A percentile compares a stretch with the other conserved stretches of the same genome.
Evolutionary conservation across 2,329 filamentous ascomycete genomes (phyloP).

Genomic region (Myriangium duriaei): DNA sequence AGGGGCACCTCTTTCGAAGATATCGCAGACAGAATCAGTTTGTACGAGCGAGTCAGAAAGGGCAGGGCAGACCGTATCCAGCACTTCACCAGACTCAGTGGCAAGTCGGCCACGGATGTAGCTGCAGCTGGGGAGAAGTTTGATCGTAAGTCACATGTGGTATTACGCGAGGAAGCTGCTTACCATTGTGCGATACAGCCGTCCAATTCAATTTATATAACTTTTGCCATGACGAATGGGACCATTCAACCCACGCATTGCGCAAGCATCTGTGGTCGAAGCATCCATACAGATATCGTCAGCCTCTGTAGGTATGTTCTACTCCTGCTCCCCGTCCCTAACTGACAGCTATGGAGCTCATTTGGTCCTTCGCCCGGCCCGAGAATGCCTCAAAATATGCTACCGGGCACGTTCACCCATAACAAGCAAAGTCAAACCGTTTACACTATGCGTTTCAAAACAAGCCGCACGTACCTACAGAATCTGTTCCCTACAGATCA

Average conservation of each 20-base stretch:
- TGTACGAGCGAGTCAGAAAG: conserved; percentile 46
- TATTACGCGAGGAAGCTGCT: too few species aligned
- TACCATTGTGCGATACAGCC: too few species aligned
- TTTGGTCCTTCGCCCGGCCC: conserved; percentile 31
- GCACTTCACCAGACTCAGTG: conserved; percentile 29
- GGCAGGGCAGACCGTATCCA: conserved; percentile 47
- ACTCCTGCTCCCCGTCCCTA: too few species aligned
- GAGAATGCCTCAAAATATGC: conserved; percentile 18
- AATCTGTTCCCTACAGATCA: conserved; percentile 27
- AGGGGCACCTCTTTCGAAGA: conserved; percentile 31
- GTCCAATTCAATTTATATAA: conserved; percentile 15
- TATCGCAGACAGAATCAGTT: conserved; percentile 41
- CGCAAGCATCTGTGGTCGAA: conserved; percentile 38
- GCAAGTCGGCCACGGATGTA: neutral
- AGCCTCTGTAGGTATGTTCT: too few species aligned
- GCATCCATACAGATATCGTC: conserved; percentile 27
- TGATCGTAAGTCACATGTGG: too few species aligned
- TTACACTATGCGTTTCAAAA: conserved; percentile 29
- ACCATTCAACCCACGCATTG: conserved; percentile 40
- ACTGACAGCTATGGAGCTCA: too few species aligned
- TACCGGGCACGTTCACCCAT: conserved; percentile 9
- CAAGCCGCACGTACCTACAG: conserved; percentile 28
- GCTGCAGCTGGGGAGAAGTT: neutral
- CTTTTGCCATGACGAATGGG: conserved; percentile 39
- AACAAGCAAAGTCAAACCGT: conserved; percentile 19